Evolutionary conservation across 2,329 filamentous ascomycete species (phyloP), one percentile per base, ranked within the genome.

Genomic region (Fusarium ramigenum): DNA sequence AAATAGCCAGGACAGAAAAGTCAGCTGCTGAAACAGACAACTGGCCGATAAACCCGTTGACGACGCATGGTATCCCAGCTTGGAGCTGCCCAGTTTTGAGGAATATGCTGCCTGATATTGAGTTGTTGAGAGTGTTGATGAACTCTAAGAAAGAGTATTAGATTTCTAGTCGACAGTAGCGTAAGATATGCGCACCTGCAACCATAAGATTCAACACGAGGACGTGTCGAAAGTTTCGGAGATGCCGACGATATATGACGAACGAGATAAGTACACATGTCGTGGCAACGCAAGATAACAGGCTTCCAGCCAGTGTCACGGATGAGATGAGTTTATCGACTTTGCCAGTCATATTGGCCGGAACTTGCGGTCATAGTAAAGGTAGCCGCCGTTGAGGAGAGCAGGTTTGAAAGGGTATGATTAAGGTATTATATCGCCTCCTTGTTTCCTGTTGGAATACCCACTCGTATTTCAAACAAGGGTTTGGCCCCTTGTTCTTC

Each of bases 1-100:
- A 75, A 15, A 77, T 77, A 30, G 75, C 74, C 12, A 77, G 63
- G 11, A 77, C 75, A 14, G 74, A 77, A 53, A 77, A 78, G 54
- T 77, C 75, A 42, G 75, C 67, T 21, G 74, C 75, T 11, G 71
- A 74, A 9, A 78, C 70, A 10, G 75, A 77, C 8, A 77, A 63
- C 39, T 77, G 75, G 0, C 72, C 75, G 9, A 75, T 52, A 19
- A 78, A 68, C 1, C 59, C 75, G n/a, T 78, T 78, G 11, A 56
- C 44, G 5, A 58, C 53, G 15, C 75, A 77, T n/a, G 75, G 30
- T 7, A 47, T 32, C 5, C 74, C 70, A 15, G 66, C 44, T 8
- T 60, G 50, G 1, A 77, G 70, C 11, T 69, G 47, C 9, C 64
- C 47, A 11, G 49, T 61, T 4, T 32, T 36, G 7, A 77, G 47